Conservation (phyloP, 306 rosid species). For the Aeschynomene evenia region DNA sequence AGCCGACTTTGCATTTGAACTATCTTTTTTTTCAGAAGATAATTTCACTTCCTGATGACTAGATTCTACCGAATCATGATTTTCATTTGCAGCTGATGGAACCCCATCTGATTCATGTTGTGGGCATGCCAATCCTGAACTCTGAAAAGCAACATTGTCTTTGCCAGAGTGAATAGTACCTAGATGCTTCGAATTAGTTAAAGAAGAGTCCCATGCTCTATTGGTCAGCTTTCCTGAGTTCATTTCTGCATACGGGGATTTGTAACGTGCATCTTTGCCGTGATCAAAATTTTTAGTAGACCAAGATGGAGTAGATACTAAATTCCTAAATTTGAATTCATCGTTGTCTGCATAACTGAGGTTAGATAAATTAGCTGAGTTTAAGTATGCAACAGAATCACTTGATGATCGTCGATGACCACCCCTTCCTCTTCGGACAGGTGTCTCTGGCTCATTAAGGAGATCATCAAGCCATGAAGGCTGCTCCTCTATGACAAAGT, state of each 20-base stretch:
- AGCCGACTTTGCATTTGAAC: conserved; percentile 54
- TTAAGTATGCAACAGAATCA: conserved; percentile 90
- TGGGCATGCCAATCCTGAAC: conserved; percentile 56
- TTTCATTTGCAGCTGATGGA: conserved; percentile 52
- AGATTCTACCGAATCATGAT: conserved; percentile 55
- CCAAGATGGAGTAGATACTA: conserved; percentile 60
- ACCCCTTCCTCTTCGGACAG: conserved; percentile 78
- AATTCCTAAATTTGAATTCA: conserved; percentile 56
- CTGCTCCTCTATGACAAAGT: conserved; percentile 81
- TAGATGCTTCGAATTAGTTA: conserved; percentile 42
- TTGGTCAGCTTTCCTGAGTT: conserved; percentile 63
- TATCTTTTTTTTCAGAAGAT: conserved; percentile 68
- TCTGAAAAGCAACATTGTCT: conserved; percentile 54
- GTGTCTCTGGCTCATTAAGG: conserved; percentile 95
- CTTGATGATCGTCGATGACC: conserved; percentile 98
- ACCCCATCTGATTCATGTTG: conserved; percentile 68
- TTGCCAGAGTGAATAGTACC: conserved; percentile 53
- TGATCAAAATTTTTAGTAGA: conserved; percentile 76
- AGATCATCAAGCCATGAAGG: conserved; percentile 99
- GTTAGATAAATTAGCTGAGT: conserved; percentile 50
- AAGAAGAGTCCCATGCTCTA: conserved; percentile 72
- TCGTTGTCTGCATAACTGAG: conserved; percentile 54
- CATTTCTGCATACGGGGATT: conserved; percentile 56
- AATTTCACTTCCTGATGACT: conserved; percentile 56
- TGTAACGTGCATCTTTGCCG: conserved; percentile 64